Evolutionary conservation across 202 grass and related monocot genomes (phyloP).

Genomic region (Digitaria exilis): DNA sequence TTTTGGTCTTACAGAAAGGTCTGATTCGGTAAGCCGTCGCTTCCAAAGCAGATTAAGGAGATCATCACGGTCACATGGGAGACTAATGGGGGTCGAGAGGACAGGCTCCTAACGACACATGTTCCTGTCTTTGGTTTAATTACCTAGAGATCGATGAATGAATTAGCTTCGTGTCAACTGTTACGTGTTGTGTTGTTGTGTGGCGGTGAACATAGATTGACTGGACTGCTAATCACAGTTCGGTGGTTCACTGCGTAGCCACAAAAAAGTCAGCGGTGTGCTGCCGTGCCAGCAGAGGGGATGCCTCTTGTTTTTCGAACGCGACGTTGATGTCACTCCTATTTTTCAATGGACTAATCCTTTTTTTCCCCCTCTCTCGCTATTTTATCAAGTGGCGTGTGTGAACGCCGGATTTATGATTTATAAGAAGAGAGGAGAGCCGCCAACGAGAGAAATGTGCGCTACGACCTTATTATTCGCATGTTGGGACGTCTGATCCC

Average conservation of each 20-base stretch:
- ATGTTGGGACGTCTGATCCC: too few species aligned
- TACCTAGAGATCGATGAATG: not conserved
- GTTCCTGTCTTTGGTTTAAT: not conserved
- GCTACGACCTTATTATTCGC: too few species aligned
- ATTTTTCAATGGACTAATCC: not conserved
- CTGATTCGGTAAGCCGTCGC: slow-evolving; percentile 17
- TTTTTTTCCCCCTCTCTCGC: not conserved
- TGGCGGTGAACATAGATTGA: not conserved
- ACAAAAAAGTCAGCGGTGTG: not conserved
- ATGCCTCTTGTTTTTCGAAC: not conserved
- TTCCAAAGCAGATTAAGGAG: not conserved
- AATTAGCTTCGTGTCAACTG: not conserved
- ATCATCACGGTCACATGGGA: not conserved
- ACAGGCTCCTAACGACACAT: not conserved
- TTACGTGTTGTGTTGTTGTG: not conserved
- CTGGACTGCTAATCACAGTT: not conserved
- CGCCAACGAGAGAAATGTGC: too few species aligned
- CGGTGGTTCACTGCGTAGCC: not conserved
- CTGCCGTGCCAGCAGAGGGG: not conserved
- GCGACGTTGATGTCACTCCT: not conserved
- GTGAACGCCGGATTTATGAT: too few species aligned
- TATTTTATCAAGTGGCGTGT: not conserved
- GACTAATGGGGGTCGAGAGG: not conserved
- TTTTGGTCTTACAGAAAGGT: not conserved
- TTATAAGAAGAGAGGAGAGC: too few species aligned